A percentile compares a stretch with the other conserved stretches of the same genome.
These are phyloP conservation scores for Magnolia kwangsiensis DNA, from an alignment of 164 flowering plant species.

Conservation along the genomic window DNA sequence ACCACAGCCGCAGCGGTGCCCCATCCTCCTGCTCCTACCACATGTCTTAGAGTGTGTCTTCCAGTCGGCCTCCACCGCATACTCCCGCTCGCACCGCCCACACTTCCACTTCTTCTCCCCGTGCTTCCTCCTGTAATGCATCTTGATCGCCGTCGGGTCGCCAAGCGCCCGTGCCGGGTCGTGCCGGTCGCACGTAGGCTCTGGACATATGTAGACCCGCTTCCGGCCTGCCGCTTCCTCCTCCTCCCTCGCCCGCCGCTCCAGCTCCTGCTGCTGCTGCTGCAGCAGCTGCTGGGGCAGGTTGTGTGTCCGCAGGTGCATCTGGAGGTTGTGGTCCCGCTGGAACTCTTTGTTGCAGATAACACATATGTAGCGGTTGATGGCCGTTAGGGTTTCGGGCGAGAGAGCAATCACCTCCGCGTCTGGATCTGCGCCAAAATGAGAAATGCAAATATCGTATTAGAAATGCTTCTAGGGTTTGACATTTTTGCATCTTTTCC, in stretches of 20 bases:
- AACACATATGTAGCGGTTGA: constrained; percentile 90
- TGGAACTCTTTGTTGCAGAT: constrained; percentile 94
- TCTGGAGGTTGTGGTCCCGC: constrained; percentile 92
- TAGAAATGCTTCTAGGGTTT: neutral
- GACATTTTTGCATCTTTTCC: neutral
- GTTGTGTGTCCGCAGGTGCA: constrained; percentile 87
- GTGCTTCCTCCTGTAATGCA: constrained; percentile 82
- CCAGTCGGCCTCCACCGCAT: constrained; percentile 92
- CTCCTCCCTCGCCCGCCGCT: neutral
- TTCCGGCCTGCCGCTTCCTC: constrained; percentile 26
- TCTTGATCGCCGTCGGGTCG: constrained; percentile 89
- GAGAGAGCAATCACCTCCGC: constrained; percentile 90
- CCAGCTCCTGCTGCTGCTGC: constrained; percentile 58
- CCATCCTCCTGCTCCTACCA: constrained; percentile 54
- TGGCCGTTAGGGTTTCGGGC: constrained; percentile 75
- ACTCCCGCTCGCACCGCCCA: constrained; percentile 76
- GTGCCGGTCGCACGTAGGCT: constrained; percentile 87
- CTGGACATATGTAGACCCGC: constrained; percentile 91
- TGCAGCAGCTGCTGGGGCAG: constrained; percentile 92
- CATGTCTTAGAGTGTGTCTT: constrained; percentile 98
- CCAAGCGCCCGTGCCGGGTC: constrained; percentile 91
- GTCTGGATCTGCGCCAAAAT: constrained; percentile 65
- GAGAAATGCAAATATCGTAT: neutral
- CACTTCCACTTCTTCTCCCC: constrained; percentile 88
- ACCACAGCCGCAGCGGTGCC: constrained; percentile 94